Conservation (phyloP, 805 yeast species). For the Wickerhamomyces silvicola region DNA sequence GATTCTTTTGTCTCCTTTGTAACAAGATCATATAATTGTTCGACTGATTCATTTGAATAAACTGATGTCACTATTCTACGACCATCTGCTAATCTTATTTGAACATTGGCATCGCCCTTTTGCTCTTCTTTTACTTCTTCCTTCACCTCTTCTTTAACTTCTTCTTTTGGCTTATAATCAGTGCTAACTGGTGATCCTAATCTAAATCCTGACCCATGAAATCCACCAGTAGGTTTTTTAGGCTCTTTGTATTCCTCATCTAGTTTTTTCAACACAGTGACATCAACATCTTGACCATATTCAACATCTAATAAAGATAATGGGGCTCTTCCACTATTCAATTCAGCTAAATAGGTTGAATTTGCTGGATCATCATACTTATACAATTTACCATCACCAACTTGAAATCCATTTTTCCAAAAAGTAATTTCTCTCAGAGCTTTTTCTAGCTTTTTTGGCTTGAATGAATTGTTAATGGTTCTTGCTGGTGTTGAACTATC, state of each 20-base stretch:
- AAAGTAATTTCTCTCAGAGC: constrained; percentile 82
- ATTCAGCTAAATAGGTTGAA: constrained; percentile 65
- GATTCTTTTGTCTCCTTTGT: constrained; percentile 35
- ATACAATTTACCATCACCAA: constrained; percentile 83
- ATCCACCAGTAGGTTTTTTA: constrained; percentile 56
- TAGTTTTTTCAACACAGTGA: constrained; percentile 69
- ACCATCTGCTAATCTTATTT: constrained; percentile 81
- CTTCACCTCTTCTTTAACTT: constrained; percentile 9
- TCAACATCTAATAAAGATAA: constrained; percentile 72
- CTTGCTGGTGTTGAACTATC: constrained; percentile 26
- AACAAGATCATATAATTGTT: constrained; percentile 64
- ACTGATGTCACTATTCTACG: constrained; percentile 56
- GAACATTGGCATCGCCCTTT: constrained; percentile 67
- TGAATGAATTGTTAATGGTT: constrained; percentile 27
- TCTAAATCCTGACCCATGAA: constrained; percentile 74
- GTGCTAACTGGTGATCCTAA: constrained; percentile 89
- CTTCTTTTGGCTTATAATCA: constrained; percentile 30
- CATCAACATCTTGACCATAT: constrained; percentile 91
- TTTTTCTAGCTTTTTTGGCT: constrained; percentile 32
- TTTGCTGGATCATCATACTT: constrained; percentile 93
- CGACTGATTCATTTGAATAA: constrained; percentile 61
- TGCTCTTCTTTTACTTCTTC: constrained; percentile 20
- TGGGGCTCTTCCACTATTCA: constrained; percentile 90
- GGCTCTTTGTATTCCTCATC: constrained; percentile 81
- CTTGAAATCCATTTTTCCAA: constrained; percentile 95